Percentiles rank a stretch among this genome's conserved stretches.
These are phyloP conservation scores for Hamamelis virginiana DNA, from an alignment of 164 flowering plant species.

Conservation along the genomic window DNA sequence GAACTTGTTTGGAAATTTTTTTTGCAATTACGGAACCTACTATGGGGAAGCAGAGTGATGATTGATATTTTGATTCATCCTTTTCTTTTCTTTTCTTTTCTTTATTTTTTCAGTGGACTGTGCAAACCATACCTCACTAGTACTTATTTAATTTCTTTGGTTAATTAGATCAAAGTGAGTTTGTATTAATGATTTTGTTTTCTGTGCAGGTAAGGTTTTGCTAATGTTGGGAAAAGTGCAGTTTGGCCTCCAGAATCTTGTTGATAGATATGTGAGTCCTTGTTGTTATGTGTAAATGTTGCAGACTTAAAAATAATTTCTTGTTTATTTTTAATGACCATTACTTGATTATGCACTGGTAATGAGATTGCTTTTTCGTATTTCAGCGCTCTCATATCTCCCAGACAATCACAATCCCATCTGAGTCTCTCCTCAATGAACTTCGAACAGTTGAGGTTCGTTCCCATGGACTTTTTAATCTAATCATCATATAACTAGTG, in stretches of 20 bases:
- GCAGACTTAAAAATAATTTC: not conserved
- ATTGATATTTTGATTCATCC: too few species aligned
- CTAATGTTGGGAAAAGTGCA: slow-evolving; percentile 85
- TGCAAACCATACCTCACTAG: too few species aligned
- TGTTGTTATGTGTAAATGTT: not conserved
- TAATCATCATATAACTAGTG: not conserved
- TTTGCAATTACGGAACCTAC: too few species aligned
- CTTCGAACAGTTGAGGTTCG: slow-evolving; percentile 86
- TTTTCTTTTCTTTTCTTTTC: too few species aligned
- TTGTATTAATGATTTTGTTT: not conserved
- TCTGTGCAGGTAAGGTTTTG: slow-evolving; percentile 63
- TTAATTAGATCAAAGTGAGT: too few species aligned
- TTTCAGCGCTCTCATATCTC: slow-evolving; percentile 84
- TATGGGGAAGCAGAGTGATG: too few species aligned
- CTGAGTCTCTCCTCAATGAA: slow-evolving; percentile 91
- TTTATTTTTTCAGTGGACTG: too few species aligned
- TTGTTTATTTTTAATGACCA: not conserved
- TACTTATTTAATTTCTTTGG: too few species aligned
- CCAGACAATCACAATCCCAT: slow-evolving; percentile 82
- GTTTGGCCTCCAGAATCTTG: slow-evolving; percentile 74
- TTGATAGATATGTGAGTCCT: slow-evolving; percentile 79
- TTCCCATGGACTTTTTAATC: not conserved
- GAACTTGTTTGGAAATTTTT: too few species aligned
- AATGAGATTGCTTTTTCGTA: slow-evolving; percentile 7
- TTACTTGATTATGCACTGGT: not conserved